A percentile compares a stretch with the other conserved stretches of the same genome.
phyloP scores from a whole-genome alignment of 176 grass and related monocot genomes.

The Oryza longistaminata region DNA sequence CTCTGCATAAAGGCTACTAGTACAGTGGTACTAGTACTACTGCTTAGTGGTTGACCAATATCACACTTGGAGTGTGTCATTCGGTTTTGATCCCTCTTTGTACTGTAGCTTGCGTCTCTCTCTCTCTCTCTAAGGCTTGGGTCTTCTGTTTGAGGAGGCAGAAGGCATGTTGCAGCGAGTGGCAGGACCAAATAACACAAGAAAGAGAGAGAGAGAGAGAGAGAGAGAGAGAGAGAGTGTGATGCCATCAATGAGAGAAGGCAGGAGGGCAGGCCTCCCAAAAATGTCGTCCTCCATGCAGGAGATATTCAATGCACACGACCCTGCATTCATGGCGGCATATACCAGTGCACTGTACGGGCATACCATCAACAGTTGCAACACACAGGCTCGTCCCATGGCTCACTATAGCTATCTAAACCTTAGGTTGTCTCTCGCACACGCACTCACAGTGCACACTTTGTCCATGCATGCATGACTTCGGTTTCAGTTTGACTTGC shows the following conservation, averaged over 20 bases:
- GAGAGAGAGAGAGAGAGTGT: slow-evolving; percentile 2
- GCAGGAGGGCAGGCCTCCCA: slow-evolving; percentile 32
- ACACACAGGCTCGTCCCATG: slow-evolving; percentile 15
- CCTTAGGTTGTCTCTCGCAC: slow-evolving; percentile 7
- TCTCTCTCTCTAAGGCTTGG: neutral
- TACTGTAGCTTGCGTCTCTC: neutral
- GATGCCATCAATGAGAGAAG: slow-evolving; percentile 7
- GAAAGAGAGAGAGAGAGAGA: neutral
- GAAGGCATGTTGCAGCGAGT: slow-evolving; percentile 55
- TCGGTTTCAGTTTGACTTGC: neutral
- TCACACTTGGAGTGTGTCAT: neutral
- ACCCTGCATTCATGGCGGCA: slow-evolving; percentile 41
- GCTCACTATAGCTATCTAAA: neutral
- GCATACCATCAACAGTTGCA: neutral
- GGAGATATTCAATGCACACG: slow-evolving; percentile 45
- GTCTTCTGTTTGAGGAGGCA: slow-evolving; percentile 26
- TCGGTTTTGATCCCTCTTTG: neutral
- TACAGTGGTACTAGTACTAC: neutral
- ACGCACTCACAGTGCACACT: slow-evolving; percentile 7
- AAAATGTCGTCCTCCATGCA: slow-evolving; percentile 59
- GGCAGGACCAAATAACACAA: slow-evolving; percentile 29
- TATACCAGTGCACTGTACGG: neutral
- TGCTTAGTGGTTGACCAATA: slow-evolving; percentile 34
- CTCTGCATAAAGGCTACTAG: neutral
- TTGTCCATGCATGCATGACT: neutral